Conservation (phyloP, 2,329 filamentous ascomycete species). For the Clarireedia sp. region DNA sequence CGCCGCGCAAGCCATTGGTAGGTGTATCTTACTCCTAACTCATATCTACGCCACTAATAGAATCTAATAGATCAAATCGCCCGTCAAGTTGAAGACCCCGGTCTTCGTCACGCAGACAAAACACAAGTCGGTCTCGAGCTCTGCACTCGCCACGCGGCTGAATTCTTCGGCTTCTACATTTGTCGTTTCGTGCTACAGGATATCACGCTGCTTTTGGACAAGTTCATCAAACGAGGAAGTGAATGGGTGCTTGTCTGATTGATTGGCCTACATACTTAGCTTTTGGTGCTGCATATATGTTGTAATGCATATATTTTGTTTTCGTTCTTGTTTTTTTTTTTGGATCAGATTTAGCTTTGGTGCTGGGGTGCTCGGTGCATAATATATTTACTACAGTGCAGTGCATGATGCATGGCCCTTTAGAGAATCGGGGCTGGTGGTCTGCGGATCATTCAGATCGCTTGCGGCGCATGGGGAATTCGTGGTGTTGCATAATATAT, state of each 20-base stretch:
- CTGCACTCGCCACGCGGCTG: slow-evolving; percentile 84
- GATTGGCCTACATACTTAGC: too few relatives aligned
- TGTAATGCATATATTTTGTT: neutral
- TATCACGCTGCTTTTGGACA: slow-evolving; percentile 78
- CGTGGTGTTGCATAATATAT: neutral
- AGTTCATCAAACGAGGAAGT: slow-evolving; percentile 91
- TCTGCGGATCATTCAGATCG: too few relatives aligned
- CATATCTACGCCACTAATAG: neutral
- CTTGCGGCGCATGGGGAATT: neutral
- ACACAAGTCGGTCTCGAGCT: slow-evolving; percentile 94
- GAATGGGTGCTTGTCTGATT: slow-evolving; percentile 68
- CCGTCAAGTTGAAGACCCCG: slow-evolving; percentile 90
- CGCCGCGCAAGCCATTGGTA: slow-evolving; percentile 86
- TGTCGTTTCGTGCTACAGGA: slow-evolving; percentile 92
- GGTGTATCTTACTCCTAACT: slow-evolving; percentile 30
- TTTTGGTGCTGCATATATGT: neutral
- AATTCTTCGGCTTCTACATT: slow-evolving; percentile 96
- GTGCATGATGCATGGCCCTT: too few relatives aligned
- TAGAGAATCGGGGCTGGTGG: too few relatives aligned
- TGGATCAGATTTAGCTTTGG: neutral
- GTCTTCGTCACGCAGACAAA: slow-evolving; percentile 81
- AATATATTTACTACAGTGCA: neutral
- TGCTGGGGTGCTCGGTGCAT: neutral
- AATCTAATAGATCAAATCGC: slow-evolving; percentile 81
- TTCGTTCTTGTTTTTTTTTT: neutral